These are phyloP conservation scores for Apostasia ramifera DNA, from an alignment of 106 monocot genomes.

Conservation along the genomic window DNA sequence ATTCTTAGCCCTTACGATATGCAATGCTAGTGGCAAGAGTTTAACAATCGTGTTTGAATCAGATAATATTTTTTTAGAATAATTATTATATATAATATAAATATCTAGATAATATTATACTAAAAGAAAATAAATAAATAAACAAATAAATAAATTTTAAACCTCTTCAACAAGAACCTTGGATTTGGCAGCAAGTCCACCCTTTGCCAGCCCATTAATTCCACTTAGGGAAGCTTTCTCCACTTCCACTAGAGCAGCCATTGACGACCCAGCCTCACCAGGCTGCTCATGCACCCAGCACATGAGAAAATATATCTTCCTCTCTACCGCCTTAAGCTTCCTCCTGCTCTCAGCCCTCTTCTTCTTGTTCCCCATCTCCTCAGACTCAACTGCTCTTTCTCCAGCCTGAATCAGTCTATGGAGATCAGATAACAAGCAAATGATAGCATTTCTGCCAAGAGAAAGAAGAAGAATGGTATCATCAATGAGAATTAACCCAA, in stretches of 20 bases:
- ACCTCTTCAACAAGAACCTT: slow-evolving; percentile 57
- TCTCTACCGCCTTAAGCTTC: slow-evolving; percentile 49
- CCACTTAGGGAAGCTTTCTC: slow-evolving; percentile 38
- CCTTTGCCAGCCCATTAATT: slow-evolving; percentile 1
- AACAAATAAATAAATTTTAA: background rate
- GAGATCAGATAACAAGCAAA: slow-evolving; percentile 80
- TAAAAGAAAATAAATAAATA: too few species aligned
- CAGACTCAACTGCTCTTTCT: slow-evolving; percentile 36
- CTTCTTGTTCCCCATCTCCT: slow-evolving; percentile 31
- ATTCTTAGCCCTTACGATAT: too few species aligned
- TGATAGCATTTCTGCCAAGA: slow-evolving; percentile 43
- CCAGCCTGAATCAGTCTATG: slow-evolving; percentile 48
- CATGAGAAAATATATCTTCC: slow-evolving; percentile 81
- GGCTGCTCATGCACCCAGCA: slow-evolving; percentile 95
- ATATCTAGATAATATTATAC: too few species aligned
- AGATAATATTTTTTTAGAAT: too few species aligned
- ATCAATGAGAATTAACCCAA: slow-evolving; percentile 59
- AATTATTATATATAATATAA: too few species aligned
- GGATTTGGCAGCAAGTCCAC: slow-evolving; percentile 4
- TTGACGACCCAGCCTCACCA: slow-evolving; percentile 42
- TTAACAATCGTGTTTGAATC: too few species aligned
- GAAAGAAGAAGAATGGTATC: slow-evolving; percentile 53
- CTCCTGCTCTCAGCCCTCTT: slow-evolving; percentile 19
- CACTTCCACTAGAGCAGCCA: slow-evolving; percentile 38
- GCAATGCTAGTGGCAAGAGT: too few species aligned